Percentiles rank a stretch among this genome's conserved stretches.
Conservation (phyloP, 768 basidiomycete species). For the Xanthoconium stramineum region DNA sequence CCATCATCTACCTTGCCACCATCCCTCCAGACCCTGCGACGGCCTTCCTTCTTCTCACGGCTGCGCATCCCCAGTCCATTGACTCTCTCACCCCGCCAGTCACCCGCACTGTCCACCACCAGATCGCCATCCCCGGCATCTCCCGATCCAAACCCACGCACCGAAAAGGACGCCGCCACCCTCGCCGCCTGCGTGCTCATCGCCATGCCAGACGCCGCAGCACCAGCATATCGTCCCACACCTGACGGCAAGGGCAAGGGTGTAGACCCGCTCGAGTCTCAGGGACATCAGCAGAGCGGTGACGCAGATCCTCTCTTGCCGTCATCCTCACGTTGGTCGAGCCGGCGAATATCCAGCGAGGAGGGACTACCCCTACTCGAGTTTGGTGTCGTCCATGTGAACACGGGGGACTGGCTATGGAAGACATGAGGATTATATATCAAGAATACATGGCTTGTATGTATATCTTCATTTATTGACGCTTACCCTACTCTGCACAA, state of each 20-base stretch:
- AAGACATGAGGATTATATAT: not conserved
- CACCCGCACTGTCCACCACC: not conserved
- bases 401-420: slow-evolving; percentile 4
- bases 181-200: slow-evolving; percentile 19
- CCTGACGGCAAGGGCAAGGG: slow-evolving; percentile 19
- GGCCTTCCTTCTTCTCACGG: slow-evolving; percentile 6
- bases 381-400: slow-evolving; percentile 15
- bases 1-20: not conserved
- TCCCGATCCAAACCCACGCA: not conserved
- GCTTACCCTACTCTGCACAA: not conserved
- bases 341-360: not conserved
- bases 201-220: slow-evolving; percentile 20
- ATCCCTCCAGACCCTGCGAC: not conserved
- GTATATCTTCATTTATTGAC: not conserved
- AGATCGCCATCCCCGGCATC: not conserved
- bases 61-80: slow-evolving; percentile 7
- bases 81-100: not conserved
- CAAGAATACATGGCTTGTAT: not conserved
- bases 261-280: slow-evolving; percentile 6
- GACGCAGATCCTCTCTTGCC: slow-evolving; percentile 4
- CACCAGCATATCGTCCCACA: not conserved
- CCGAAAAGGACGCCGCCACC: not conserved
- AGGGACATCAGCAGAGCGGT: not conserved
- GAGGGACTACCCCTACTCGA: slow-evolving; percentile 10
- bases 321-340: not conserved